These are phyloP conservation scores for Pythium rhizo-oryzae DNA, from an alignment of 352 stramenopile genomes.

Conservation along the genomic window DNA sequence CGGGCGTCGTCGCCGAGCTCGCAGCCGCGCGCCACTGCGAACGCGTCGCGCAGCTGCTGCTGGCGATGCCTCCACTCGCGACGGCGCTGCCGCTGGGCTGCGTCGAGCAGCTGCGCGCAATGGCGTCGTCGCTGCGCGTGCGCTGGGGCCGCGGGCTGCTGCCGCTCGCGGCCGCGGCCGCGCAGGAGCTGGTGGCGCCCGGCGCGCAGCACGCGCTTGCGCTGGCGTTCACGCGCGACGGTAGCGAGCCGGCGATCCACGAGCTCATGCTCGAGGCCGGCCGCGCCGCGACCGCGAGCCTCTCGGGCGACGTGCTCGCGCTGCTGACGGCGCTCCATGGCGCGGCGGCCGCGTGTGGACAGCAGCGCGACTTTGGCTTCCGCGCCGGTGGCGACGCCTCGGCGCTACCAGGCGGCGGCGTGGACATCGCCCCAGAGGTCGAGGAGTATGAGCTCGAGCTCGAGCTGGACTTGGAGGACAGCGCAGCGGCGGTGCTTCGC, in stretches of 20 bases:
- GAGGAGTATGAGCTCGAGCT: neutral
- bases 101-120: neutral
- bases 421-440: neutral
- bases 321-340: neutral
- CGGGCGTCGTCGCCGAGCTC: neutral
- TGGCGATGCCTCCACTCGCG: neutral
- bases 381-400: too few relatives aligned
- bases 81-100: neutral
- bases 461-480: neutral
- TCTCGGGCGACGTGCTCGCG: neutral
- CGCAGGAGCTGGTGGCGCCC: neutral
- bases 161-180: too few relatives aligned
- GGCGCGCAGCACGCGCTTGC: neutral
- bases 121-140: neutral
- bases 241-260: neutral
- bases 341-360: neutral
- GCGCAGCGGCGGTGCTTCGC: too few relatives aligned
- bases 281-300: slow-evolving; percentile 8
- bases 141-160: too few relatives aligned
- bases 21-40: slow-evolving; percentile 1
- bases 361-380: neutral
- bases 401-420: too few relatives aligned
- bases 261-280: slow-evolving; percentile 5
- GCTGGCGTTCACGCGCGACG: neutral
- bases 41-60: slow-evolving; percentile 1